Conservation (phyloP, 768 basidiomycete genomes). For the Phallus indusiatus region DNA sequence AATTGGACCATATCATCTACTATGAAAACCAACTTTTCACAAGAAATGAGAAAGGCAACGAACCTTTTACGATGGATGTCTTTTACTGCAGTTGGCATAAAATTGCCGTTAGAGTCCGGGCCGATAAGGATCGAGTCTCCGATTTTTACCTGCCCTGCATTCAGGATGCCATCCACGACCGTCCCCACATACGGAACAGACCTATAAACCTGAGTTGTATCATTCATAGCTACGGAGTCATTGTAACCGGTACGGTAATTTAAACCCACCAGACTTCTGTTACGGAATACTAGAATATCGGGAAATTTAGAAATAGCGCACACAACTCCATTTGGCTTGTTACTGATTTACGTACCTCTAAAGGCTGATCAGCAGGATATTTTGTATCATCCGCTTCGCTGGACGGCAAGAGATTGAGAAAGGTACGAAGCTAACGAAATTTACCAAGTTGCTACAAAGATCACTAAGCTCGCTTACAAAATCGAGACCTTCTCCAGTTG, state of each 20-base stretch:
- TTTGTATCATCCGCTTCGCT: conserved; percentile 78
- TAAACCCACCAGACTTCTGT: conserved; percentile 41
- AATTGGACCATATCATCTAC: not conserved
- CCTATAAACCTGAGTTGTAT: conserved; percentile 30
- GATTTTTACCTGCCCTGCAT: conserved; percentile 61
- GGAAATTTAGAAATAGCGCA: not conserved
- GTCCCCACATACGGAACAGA: conserved; percentile 82
- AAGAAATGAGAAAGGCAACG: not conserved
- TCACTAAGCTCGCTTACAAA: conserved; percentile 34
- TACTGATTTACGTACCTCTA: conserved; percentile 46
- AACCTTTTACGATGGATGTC: conserved; percentile 89
- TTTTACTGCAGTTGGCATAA: conserved; percentile 68
- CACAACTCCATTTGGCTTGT: not conserved
- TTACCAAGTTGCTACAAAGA: not conserved
- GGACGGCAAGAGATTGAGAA: conserved; percentile 84
- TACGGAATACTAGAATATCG: conserved; percentile 53
- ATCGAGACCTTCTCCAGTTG: conserved; percentile 87
- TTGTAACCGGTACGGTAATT: not conserved
- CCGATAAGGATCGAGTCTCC: conserved; percentile 82
- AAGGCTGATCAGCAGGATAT: conserved; percentile 67
- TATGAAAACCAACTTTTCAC: not conserved
- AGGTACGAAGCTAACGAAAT: conserved; percentile 57
- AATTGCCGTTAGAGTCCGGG: conserved; percentile 89
- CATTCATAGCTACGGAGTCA: not conserved
- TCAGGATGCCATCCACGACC: conserved; percentile 77